phyloP scores from a whole-genome alignment of 495 filamentous ascomycete species.

The Ramalina peruviana region DNA sequence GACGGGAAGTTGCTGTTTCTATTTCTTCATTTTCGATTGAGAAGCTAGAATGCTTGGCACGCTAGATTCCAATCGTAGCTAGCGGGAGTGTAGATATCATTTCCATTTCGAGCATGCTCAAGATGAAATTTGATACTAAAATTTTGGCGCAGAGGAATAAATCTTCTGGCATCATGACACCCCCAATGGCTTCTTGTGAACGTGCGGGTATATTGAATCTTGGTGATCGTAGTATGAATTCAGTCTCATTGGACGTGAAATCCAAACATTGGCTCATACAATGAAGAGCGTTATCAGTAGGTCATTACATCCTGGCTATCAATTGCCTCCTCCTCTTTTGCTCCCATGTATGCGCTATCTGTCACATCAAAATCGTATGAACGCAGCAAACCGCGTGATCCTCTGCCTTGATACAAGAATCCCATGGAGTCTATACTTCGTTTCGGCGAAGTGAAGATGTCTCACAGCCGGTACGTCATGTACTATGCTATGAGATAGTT shows the following conservation, averaged over 20 bases:
- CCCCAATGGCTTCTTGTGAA: too few relatives aligned
- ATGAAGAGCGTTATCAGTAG: neutral
- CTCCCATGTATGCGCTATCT: neutral
- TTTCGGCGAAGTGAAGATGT: slow-evolving; percentile 1
- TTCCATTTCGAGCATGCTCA: too few relatives aligned
- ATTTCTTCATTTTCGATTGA: neutral
- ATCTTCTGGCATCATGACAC: too few relatives aligned
- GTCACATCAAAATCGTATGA: neutral
- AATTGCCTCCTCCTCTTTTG: neutral
- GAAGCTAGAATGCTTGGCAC: too few relatives aligned
- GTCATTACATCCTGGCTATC: neutral
- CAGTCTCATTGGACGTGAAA: neutral
- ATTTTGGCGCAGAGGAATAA: too few relatives aligned
- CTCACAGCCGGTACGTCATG: slow-evolving; percentile 12
- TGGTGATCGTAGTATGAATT: too few relatives aligned
- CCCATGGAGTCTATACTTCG: slow-evolving; percentile 7
- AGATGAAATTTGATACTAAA: too few relatives aligned
- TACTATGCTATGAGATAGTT: slow-evolving; percentile 5
- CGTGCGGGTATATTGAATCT: too few relatives aligned
- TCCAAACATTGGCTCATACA: neutral
- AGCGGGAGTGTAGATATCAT: too few relatives aligned
- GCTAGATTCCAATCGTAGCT: too few relatives aligned
- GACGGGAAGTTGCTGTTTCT: neutral
- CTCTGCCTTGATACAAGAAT: slow-evolving; percentile 4
- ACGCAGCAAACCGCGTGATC: neutral